Conservation (phyloP, 2,329 filamentous ascomycete species). For the Fusarium compactum region DNA sequence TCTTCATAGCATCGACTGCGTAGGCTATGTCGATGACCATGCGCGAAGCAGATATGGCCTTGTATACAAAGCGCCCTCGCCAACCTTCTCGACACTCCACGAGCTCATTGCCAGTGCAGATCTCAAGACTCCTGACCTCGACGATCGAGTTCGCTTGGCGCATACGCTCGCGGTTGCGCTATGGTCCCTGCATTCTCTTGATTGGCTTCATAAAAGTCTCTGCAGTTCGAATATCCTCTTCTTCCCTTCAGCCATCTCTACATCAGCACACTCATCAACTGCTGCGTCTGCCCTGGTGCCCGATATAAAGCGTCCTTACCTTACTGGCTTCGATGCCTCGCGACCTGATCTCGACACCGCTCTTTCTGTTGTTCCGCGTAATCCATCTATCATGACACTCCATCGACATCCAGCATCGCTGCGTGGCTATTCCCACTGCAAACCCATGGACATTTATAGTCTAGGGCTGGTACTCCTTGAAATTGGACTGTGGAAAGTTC, state of each 20-base stretch:
- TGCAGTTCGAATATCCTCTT: constrained; percentile 67
- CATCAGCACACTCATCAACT: constrained; percentile 47
- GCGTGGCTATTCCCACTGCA: constrained; percentile 58
- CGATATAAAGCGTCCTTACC: constrained; percentile 58
- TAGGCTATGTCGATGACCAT: constrained; percentile 60
- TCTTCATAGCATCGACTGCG: constrained; percentile 60
- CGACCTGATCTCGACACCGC: constrained; percentile 65
- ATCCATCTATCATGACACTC: constrained; percentile 57
- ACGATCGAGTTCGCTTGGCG: constrained; percentile 58
- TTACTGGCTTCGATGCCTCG: constrained; percentile 67
- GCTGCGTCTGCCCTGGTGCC: constrained; percentile 54
- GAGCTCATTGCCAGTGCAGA: constrained; percentile 55
- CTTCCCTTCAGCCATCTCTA: constrained; percentile 59
- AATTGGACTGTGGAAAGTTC: constrained; percentile 61
- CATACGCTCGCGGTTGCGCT: constrained; percentile 58
- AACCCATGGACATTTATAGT: constrained; percentile 65
- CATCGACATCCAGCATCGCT: constrained; percentile 61
- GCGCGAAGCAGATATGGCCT: constrained; percentile 57
- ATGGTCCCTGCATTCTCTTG: constrained; percentile 65
- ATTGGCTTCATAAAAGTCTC: constrained; percentile 69
- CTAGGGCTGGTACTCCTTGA: constrained; percentile 64
- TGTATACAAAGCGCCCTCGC: constrained; percentile 55
- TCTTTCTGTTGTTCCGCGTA: constrained; percentile 59
- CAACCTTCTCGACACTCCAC: constrained; percentile 55
- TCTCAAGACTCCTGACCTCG: constrained; percentile 60